Evolutionary conservation across 2,329 filamentous ascomycete genomes (phyloP).

Genomic region (Torrubiellomyces zombiae): DNA sequence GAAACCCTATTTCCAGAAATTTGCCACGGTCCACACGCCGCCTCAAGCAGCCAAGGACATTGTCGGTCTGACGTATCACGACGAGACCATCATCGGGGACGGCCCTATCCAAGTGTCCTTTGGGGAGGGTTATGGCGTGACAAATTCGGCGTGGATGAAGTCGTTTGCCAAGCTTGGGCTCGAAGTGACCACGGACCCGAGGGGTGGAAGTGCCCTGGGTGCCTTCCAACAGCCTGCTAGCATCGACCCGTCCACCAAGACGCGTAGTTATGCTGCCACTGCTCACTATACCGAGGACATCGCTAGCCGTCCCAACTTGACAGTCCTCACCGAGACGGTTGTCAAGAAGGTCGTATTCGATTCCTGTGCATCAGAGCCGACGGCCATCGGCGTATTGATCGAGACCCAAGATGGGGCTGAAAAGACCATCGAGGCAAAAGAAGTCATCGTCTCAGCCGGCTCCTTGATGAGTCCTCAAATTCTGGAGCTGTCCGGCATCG

Average conservation of each 20-base stretch:
- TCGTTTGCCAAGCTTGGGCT: slow-evolving; percentile 18
- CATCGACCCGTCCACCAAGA: slow-evolving; percentile 15
- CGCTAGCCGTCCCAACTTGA: slow-evolving; percentile 16
- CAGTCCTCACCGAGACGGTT: slow-evolving; percentile 15
- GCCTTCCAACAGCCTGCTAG: slow-evolving; percentile 16
- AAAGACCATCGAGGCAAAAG: slow-evolving; percentile 12
- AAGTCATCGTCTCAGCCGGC: slow-evolving; percentile 26
- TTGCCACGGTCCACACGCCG: slow-evolving; percentile 14
- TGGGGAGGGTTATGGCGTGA: slow-evolving; percentile 14
- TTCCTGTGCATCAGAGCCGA: background rate
- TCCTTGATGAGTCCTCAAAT: slow-evolving; percentile 24
- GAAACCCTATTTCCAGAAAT: slow-evolving; percentile 18
- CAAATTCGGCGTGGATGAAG: slow-evolving; percentile 20
- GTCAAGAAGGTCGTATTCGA: slow-evolving; percentile 17
- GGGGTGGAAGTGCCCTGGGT: slow-evolving; percentile 13
- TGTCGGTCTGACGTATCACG: slow-evolving; percentile 14
- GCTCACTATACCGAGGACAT: slow-evolving; percentile 18
- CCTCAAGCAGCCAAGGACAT: slow-evolving; percentile 11
- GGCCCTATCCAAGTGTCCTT: slow-evolving; percentile 22
- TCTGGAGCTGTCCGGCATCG: slow-evolving; percentile 26
- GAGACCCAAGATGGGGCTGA: slow-evolving; percentile 5
- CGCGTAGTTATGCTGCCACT: slow-evolving; percentile 15
- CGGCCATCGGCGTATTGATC: slow-evolving; percentile 8
- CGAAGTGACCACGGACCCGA: slow-evolving; percentile 15
- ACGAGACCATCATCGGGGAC: slow-evolving; percentile 13